Conservation (phyloP, 305 asterid species). For the Ilex paraguariensis region DNA sequence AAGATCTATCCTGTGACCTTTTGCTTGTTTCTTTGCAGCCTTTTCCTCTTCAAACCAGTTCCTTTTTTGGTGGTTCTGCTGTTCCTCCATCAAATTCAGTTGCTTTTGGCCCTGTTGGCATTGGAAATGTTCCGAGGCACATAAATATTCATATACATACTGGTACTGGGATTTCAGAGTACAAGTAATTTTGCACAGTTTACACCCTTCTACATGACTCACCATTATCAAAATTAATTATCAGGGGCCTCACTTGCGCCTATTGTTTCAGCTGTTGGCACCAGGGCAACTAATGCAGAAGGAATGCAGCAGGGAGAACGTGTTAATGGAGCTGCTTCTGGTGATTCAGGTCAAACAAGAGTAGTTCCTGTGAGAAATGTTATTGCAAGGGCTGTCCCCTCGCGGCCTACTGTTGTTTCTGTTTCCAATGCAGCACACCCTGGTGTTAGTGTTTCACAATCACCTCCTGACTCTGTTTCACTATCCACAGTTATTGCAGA, state of each 20-base stretch:
- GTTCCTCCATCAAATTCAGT: conserved; percentile 37
- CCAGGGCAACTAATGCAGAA: conserved; percentile 46
- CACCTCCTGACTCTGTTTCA: conserved; percentile 29
- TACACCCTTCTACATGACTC: neutral
- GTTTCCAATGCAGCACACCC: conserved; percentile 35
- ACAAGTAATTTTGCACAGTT: conserved; percentile 3
- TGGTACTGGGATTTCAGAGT: conserved; percentile 34
- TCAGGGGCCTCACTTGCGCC: conserved; percentile 46
- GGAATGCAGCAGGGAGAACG: conserved; percentile 40
- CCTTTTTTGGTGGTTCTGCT: conserved; percentile 65
- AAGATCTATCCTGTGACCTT: neutral
- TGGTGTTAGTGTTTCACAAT: conserved; percentile 28
- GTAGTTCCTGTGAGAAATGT: conserved; percentile 29
- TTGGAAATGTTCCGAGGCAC: conserved; percentile 53
- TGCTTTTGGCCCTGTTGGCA: conserved; percentile 51
- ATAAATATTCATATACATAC: conserved; percentile 83
- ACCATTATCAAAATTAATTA: too few relatives aligned
- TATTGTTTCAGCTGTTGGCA: conserved; percentile 39
- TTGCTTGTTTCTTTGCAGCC: conserved; percentile 53
- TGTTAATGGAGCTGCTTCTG: conserved; percentile 29
- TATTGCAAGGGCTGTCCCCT: conserved; percentile 34
- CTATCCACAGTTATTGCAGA: conserved; percentile 29
- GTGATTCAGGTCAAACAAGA: conserved; percentile 43
- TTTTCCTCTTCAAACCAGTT: conserved; percentile 74
- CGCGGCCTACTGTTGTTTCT: conserved; percentile 35